Percentiles rank a stretch among this genome's conserved stretches.
These are phyloP conservation scores for Gossypium laxum DNA, from an alignment of 441 rosid genomes.

Conservation along the genomic window DNA sequence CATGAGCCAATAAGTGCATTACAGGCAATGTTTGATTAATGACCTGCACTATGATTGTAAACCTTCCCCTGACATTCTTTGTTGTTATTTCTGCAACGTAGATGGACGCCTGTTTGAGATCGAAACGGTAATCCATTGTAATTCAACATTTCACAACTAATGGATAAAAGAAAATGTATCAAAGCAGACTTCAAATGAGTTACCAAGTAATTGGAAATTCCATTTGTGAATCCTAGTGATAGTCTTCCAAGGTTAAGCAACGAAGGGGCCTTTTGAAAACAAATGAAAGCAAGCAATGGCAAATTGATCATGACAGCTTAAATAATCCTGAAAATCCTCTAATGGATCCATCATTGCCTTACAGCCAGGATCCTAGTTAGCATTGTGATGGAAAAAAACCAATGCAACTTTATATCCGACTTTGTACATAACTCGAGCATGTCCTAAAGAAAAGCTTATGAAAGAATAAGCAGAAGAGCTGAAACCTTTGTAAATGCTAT, in stretches of 20 bases:
- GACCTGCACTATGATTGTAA: constrained; percentile 18
- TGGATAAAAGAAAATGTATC: not conserved
- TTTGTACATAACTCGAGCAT: not conserved
- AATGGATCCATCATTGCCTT: not conserved
- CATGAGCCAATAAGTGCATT: not conserved
- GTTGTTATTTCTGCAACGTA: constrained; percentile 33
- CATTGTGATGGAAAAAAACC: not conserved
- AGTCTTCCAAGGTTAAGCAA: constrained; percentile 27
- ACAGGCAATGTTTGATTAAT: not conserved
- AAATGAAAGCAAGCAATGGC: not conserved
- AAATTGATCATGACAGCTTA: not conserved
- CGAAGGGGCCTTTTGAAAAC: constrained; percentile 12
- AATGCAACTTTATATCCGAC: not conserved
- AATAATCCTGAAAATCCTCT: not conserved
- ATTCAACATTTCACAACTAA: not conserved
- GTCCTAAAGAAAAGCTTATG: not conserved
- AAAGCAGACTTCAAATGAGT: not conserved
- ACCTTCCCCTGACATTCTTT: constrained; percentile 23
- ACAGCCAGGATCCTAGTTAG: not conserved
- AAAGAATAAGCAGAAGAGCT: not conserved
- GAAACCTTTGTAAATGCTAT: constrained; percentile 28
- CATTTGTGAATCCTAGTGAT: constrained; percentile 21
- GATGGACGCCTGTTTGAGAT: constrained; percentile 23
- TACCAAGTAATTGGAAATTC: constrained; percentile 22
- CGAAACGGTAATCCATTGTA: not conserved